These are phyloP conservation scores for Epichloe elymi DNA, from an alignment of 2,329 filamentous ascomycete species.

Conservation along the genomic window DNA sequence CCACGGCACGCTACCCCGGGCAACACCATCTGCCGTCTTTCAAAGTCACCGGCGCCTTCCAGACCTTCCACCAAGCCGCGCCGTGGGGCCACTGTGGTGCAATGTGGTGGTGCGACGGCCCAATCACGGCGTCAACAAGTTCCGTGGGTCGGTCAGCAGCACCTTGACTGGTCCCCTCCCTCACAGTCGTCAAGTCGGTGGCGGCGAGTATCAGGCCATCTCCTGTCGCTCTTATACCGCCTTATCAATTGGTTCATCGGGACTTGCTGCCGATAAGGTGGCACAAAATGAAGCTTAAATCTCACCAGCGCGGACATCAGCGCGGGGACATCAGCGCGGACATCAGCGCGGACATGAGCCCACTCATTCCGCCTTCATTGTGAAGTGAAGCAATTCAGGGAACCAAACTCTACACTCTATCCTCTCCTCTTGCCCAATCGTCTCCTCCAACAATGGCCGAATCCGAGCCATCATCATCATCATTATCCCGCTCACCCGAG, in stretches of 20 bases:
- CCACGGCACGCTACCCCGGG: no score
- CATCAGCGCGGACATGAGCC: no score
- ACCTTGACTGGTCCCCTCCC: no score
- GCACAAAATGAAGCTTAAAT: background rate
- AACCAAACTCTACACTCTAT: no score
- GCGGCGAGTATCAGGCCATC: no score
- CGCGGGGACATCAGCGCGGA: no score
- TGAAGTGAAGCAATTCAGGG: no score
- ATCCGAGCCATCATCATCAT: background rate
- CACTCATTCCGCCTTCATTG: background rate
- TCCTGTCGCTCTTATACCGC: background rate
- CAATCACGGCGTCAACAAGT: background rate
- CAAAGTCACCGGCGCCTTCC: no score
- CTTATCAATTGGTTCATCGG: background rate
- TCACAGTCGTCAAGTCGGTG: no score
- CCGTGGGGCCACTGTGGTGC: no score
- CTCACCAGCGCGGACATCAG: background rate
- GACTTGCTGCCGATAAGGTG: background rate
- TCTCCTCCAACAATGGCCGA: background rate
- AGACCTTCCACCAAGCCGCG: no score
- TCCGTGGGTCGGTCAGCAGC: background rate
- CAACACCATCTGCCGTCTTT: background rate
- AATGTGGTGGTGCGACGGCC: background rate
- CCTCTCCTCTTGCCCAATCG: background rate
- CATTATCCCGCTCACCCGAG: slow-evolving; percentile 6